Conservation (phyloP, 2,329 filamentous ascomycete species). For the Corniculantispora saksenae region DNA sequence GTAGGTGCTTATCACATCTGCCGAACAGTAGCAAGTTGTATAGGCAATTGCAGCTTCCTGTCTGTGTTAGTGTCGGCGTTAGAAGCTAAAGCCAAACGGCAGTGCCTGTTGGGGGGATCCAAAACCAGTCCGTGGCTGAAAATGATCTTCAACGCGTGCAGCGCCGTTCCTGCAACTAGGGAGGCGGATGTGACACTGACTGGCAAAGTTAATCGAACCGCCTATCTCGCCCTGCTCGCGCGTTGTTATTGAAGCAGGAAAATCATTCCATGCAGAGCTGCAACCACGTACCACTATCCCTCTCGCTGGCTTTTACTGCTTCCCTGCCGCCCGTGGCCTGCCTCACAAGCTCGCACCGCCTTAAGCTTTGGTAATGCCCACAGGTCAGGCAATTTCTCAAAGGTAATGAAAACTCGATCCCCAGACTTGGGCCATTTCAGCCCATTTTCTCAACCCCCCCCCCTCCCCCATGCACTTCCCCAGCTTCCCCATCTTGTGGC, state of each 20-base stretch:
- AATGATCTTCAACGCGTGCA: neutral
- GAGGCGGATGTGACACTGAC: neutral
- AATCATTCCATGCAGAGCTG: neutral
- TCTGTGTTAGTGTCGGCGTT: too few species aligned
- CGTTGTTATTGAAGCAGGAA: too few species aligned
- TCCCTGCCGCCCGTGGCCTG: too few species aligned
- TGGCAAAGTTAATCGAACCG: neutral
- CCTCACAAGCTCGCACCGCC: too few species aligned
- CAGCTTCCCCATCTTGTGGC: neutral
- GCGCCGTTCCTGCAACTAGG: neutral
- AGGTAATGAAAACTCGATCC: neutral
- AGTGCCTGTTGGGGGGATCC: too few species aligned
- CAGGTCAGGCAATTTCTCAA: neutral
- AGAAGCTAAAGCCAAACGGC: too few species aligned
- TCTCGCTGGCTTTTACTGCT: neutral
- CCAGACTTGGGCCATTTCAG: neutral
- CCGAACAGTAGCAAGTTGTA: too few species aligned
- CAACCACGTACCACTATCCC: neutral
- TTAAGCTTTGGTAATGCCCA: neutral
- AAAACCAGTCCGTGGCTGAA: neutral
- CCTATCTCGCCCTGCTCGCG: neutral
- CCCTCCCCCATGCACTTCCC: neutral
- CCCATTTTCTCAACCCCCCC: too few species aligned
- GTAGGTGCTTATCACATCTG: too few species aligned
- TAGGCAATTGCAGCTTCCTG: too few species aligned